These are phyloP conservation scores for Eimeria zaria DNA, from an alignment of 169 alveolate genomes.

Conservation along the genomic window DNA sequence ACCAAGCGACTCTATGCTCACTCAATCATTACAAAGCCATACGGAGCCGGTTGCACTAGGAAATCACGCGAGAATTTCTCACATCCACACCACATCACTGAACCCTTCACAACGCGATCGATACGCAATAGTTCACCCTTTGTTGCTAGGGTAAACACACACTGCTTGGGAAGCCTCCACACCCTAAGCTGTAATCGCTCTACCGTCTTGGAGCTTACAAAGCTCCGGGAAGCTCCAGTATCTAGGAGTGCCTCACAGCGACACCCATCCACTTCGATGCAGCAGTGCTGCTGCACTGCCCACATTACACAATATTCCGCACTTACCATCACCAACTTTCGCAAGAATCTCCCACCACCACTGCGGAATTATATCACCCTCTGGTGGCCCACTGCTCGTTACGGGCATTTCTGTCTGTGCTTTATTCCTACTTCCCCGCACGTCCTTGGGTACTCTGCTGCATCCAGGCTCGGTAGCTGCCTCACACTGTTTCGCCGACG, in stretches of 20 bases:
- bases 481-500: too few relatives aligned
- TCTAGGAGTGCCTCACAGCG: background rate
- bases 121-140: too few relatives aligned
- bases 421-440: background rate
- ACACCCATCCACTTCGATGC: background rate
- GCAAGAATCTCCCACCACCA: background rate
- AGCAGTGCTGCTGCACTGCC: background rate
- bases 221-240: background rate
- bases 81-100: too few relatives aligned
- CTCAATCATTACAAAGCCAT: too few relatives aligned
- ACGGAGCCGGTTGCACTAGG: too few relatives aligned
- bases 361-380: background rate
- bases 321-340: too few relatives aligned
- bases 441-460: too few relatives aligned
- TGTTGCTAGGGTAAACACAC: background rate
- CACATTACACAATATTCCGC: background rate
- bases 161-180: background rate
- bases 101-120: too few relatives aligned
- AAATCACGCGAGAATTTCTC: too few relatives aligned
- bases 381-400: background rate
- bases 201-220: background rate
- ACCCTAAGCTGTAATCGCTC: background rate
- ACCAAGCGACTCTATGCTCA: too few relatives aligned
- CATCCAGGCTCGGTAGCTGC: too few relatives aligned
- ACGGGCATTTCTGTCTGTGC: background rate